Evolutionary conservation across 495 filamentous ascomycete species (phyloP), one percentile per base, ranked within the genome.

Genomic region (Aspergillus sclerotioniger): DNA sequence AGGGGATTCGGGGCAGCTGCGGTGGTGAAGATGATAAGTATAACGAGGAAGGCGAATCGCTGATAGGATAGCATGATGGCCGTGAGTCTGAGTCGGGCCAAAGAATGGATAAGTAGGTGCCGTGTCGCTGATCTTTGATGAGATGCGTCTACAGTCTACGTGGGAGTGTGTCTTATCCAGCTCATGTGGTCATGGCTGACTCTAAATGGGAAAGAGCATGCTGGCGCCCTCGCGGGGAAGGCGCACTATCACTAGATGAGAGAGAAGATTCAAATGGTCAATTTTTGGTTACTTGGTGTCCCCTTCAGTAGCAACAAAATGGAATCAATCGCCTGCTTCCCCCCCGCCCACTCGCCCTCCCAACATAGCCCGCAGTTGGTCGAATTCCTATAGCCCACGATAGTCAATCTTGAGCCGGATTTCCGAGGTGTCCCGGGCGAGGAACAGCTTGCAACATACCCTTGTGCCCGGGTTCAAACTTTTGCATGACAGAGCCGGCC

Each of bases 1-100:
- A 39, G 41, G 49, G 29, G n/a, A 29, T 53, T 15, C 51, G 47
- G 6, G 48, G 59, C 3, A 54, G 59, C 15, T 41, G 59, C 32
- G 59, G 59, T 17, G 56, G 59, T 8, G 56, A 48, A 16, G 48
- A 47, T 39, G 19, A 41, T 37, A 12, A 35, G 53, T 6, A 16
- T 35, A 21, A 51, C 33, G 6, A 29, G 52, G 8, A 41, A 12
- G 29, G 35, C n/a, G 20, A 16, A 17, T 21, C 45, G 32, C 13
- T 20, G 20, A 17, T 31, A n/a, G 35, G 33, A 33, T 8, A 45
- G 19, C 33, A 15, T n/a, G 7, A 50, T n/a, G 16, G 25, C 31
- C 12, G 13, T 16, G 25, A 15, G 25, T 16, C 13, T 15, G 16
- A 25, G 47, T 25, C 17, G 47, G n/a, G 4, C 21, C 12, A n/a